Evolutionary conservation across 2,329 filamentous ascomycete species (phyloP), one percentile per base, ranked within the genome.

Genomic region (Talaromyces islandicus): DNA sequence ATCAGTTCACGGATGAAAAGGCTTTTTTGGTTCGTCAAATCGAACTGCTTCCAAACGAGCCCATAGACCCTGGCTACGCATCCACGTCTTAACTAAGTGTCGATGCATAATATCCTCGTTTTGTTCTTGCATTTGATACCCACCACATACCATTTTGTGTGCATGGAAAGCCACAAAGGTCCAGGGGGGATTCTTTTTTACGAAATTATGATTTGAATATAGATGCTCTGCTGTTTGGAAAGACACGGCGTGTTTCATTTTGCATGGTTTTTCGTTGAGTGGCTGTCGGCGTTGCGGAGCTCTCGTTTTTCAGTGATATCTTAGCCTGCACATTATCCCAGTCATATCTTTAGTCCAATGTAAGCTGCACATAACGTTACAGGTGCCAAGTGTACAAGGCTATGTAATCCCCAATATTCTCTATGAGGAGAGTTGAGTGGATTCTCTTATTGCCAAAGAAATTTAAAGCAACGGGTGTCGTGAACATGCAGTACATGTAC

Each of bases 1-100:
- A 97, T 75, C 94, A 99, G 75, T 99, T 99, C 73, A 94, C 92
- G 66, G 94, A 99, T 71, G 94, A 99, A 81, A 91, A 96, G 71
- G 93, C 94, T 68, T 99, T 97, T 72, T 80, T 99, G 69, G 92
- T 99, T 70, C 93, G 95, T 76, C 92, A 97, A 75, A 97, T 99
- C 70, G 82, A 85, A 62, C 69, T 75, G 63, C 64, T 79, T 43
- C 75, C 78, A 25, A 71, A 71, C 54, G 75, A 77, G 59, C 76
- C 76, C 27, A 68, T 77, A 48, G 74, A 77, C 43, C 73, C 70
- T 29, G 59, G 65, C 52, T 68, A 70, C 25, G 63, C 70, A 29
- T 59, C 65, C 25, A 69, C 69, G 29, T 54, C 46, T 66, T 72
- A 46, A 61, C 67, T 71, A 24, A 56, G 46, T 32, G 27, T 56